These are phyloP conservation scores for Imleria badia DNA, from an alignment of 768 basidiomycete species.

Conservation along the genomic window DNA sequence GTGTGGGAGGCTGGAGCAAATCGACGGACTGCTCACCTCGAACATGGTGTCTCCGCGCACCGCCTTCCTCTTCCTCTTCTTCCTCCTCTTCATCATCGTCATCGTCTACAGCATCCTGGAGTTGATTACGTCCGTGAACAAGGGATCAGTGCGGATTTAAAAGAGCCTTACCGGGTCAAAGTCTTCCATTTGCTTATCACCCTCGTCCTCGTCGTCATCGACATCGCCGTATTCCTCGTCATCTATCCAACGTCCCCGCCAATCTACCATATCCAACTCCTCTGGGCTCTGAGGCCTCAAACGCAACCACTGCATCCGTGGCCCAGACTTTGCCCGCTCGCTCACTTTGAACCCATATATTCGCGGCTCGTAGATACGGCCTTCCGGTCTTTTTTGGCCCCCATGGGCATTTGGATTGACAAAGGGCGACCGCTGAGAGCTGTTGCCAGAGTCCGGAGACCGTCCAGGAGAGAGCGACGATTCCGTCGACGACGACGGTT, in stretches of 20 bases:
- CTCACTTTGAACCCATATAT: constrained; percentile 99
- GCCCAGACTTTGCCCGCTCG: constrained; percentile 91
- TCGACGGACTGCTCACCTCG: constrained; percentile 39
- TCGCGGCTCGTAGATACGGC: constrained; percentile 84
- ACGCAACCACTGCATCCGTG: constrained; percentile 96
- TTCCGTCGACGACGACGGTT: constrained; percentile 54
- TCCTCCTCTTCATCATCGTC: constrained; percentile 60
- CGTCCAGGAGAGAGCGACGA: constrained; percentile 55
- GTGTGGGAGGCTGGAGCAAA: constrained; percentile 39
- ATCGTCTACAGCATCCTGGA: constrained; percentile 53
- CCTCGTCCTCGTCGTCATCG: constrained; percentile 47
- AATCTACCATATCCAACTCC: constrained; percentile 87
- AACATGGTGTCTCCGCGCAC: constrained; percentile 27
- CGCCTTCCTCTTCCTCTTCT: constrained; percentile 33
- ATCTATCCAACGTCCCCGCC: constrained; percentile 85
- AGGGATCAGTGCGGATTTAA: background rate
- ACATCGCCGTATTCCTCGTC: constrained; percentile 75
- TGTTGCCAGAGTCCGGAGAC: constrained; percentile 52
- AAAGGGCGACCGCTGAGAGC: constrained; percentile 56
- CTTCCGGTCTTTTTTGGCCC: constrained; percentile 84
- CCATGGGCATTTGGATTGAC: constrained; percentile 87
- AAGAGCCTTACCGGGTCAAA: constrained; percentile 67
- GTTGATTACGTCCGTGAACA: constrained; percentile 10
- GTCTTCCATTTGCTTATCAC: constrained; percentile 80
- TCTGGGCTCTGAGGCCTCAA: constrained; percentile 76